A percentile compares a stretch with the other conserved stretches of the same genome.
These are phyloP conservation scores for Lizonia empirigonia DNA, from an alignment of 2,329 filamentous ascomycete species.

Conservation along the genomic window DNA sequence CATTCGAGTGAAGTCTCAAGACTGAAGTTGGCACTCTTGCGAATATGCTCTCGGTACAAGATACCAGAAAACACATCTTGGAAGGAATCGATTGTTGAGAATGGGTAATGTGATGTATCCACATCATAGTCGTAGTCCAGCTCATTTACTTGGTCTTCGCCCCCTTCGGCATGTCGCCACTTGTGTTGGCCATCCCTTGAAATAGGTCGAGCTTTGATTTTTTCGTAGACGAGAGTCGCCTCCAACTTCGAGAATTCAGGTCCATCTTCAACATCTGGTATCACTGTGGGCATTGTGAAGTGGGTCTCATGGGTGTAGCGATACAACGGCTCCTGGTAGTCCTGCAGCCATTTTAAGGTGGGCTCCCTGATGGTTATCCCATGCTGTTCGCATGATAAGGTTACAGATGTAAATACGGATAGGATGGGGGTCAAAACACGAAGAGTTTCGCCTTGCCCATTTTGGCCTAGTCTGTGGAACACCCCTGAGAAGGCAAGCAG, in stretches of 20 bases:
- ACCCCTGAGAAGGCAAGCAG: no score
- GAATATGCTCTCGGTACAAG: background rate
- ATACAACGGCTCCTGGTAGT: no score
- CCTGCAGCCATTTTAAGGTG: no score
- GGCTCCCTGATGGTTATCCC: no score
- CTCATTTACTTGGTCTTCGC: background rate
- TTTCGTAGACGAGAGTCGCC: background rate
- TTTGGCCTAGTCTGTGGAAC: no score
- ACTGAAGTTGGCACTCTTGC: background rate
- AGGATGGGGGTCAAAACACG: no score
- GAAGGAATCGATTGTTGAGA: background rate
- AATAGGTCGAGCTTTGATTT: background rate
- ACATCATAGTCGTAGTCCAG: background rate
- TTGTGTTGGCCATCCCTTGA: background rate
- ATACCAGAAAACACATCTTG: background rate
- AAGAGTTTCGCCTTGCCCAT: no score
- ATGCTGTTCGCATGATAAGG: no score
- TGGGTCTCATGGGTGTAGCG: background rate
- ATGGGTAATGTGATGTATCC: background rate
- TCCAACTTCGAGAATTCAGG: constrained; percentile 4
- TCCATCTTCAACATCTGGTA: background rate
- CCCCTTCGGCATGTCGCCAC: background rate
- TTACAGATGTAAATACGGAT: no score
- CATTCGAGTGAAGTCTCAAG: background rate
- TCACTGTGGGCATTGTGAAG: background rate